phyloP scores from a whole-genome alignment of 1,139 yeast genomes.

The Kluyveromyces sp. region DNA sequence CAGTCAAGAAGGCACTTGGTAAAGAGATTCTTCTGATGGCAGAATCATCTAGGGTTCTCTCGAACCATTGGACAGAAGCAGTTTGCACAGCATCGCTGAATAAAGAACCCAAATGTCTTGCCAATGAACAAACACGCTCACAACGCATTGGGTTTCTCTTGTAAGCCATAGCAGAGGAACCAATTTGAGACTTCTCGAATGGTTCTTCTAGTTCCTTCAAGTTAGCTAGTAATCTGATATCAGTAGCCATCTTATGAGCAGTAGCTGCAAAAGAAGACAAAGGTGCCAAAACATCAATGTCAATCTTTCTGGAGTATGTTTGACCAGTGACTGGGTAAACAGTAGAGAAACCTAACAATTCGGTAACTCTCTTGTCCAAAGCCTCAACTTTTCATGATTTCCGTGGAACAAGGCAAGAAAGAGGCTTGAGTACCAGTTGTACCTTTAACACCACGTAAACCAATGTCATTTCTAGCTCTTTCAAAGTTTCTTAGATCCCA shows the following conservation, averaged over 20 bases:
- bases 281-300: constrained; percentile 88
- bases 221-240: constrained; percentile 89
- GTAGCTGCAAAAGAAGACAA: constrained; percentile 93
- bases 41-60: constrained; percentile 96
- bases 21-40: constrained; percentile 96
- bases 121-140: constrained; percentile 94
- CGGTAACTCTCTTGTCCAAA: constrained; percentile 85
- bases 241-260: constrained; percentile 97
- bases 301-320: constrained; percentile 96
- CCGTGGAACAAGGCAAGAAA: constrained; percentile 93
- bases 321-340: constrained; percentile 98
- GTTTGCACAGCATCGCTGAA: constrained; percentile 93
- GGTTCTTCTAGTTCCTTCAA: constrained; percentile 98
- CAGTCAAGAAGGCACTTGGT: constrained; percentile 94
- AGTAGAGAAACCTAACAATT: constrained; percentile 84
- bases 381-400: constrained; percentile 92
- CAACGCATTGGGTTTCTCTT: constrained; percentile 99
- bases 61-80: constrained; percentile 98
- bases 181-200: constrained; percentile 94
- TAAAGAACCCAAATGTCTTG: constrained; percentile 89
- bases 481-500: constrained; percentile 97
- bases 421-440: constrained; percentile 99
- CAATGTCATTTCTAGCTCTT: constrained; percentile 94
- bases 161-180: constrained; percentile 98
- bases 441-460: constrained; percentile 97